These are phyloP conservation scores for Dictyostelium capitatum DNA, from an alignment of 78 protist species.

Conservation along the genomic window DNA sequence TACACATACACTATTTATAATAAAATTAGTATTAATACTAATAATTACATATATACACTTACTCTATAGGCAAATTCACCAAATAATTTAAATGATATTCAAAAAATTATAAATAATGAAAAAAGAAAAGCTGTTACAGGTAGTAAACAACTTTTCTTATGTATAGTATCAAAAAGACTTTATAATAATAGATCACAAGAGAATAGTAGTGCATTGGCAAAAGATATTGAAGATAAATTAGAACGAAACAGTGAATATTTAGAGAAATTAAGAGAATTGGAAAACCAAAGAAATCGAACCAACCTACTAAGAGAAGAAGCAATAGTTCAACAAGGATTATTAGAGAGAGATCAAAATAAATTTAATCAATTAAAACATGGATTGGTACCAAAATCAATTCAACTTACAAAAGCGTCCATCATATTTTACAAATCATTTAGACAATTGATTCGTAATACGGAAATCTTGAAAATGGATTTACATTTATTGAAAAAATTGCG, in stretches of 20 bases:
- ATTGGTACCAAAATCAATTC: conserved; percentile 35
- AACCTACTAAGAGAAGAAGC: conserved; percentile 38
- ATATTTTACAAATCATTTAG: conserved; percentile 5
- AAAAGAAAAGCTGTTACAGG: conserved; percentile 52
- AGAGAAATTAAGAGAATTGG: conserved; percentile 18
- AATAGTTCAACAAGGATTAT: conserved; percentile 13
- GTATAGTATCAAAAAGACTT: conserved; percentile 26
- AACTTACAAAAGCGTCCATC: conserved; percentile 43
- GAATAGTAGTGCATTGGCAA: not conserved
- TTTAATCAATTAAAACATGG: conserved; percentile 20
- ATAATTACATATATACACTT: not conserved
- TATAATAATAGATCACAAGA: conserved; percentile 15
- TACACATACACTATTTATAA: not conserved
- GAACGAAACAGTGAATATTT: conserved; percentile 12
- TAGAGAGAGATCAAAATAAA: conserved; percentile 38
- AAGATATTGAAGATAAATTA: conserved; percentile 50
- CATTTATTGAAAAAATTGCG: conserved; percentile 7
- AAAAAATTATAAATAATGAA: not conserved
- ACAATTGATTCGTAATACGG: conserved; percentile 1
- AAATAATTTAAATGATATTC: conserved; percentile 41
- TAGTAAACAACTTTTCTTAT: conserved; percentile 31
- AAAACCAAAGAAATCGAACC: conserved; percentile 21
- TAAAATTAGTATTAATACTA: not conserved
- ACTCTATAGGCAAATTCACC: conserved; percentile 28
- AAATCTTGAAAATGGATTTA: conserved; percentile 45